Evolutionary conservation across 805 yeast genomes (phyloP).

Genomic region (Sugiyamaella mastotermitis): DNA sequence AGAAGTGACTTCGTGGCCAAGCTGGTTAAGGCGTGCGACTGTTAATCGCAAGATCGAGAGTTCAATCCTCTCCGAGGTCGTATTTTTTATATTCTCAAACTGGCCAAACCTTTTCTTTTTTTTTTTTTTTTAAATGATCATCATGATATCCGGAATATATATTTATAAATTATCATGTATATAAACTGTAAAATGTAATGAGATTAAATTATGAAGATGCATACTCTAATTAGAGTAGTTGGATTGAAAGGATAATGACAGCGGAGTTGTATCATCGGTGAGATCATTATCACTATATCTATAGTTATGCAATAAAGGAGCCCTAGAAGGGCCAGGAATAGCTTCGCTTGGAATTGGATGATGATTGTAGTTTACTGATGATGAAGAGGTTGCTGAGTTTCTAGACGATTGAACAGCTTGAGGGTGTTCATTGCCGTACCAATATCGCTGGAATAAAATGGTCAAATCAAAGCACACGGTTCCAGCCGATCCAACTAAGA

Average conservation of each 20-base stretch:
- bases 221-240: too few species aligned
- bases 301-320: constrained; percentile 1
- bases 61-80: constrained; percentile 22
- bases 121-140: too few species aligned
- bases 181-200: too few species aligned
- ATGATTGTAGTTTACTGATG: background rate
- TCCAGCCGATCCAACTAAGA: constrained; percentile 78
- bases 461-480: constrained; percentile 71
- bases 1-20: constrained; percentile 18
- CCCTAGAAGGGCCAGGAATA: constrained; percentile 1
- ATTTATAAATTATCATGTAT: too few species aligned
- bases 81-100: too few species aligned
- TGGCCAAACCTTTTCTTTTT: too few species aligned
- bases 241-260: constrained; percentile 9
- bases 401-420: constrained; percentile 3
- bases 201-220: too few species aligned
- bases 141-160: too few species aligned
- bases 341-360: constrained; percentile 1
- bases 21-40: constrained; percentile 23
- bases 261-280: constrained; percentile 7
- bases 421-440: constrained; percentile 17
- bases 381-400: constrained; percentile 3
- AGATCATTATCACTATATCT: background rate
- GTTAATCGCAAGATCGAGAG: constrained; percentile 24
- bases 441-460: constrained; percentile 30